These are phyloP conservation scores for Cercospora sesami DNA, from an alignment of 2,329 filamentous ascomycete species.

Conservation along the genomic window DNA sequence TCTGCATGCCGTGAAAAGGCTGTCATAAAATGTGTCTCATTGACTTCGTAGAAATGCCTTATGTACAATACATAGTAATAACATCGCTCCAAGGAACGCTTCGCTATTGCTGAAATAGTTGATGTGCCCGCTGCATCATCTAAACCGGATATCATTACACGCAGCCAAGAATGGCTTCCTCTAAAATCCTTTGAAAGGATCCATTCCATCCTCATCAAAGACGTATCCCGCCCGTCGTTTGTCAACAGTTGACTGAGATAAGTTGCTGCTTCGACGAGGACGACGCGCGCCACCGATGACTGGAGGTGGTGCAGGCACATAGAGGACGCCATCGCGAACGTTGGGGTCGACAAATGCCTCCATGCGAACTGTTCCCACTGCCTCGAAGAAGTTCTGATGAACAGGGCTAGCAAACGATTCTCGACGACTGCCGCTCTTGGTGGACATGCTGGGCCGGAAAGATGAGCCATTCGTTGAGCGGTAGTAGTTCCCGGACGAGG, in stretches of 20 bases:
- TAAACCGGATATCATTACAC: constrained; percentile 7
- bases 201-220: constrained; percentile 39
- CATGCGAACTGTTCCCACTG: constrained; percentile 90
- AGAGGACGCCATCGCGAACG: constrained; percentile 36
- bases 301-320: constrained; percentile 35
- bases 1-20: constrained; percentile 1
- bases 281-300: constrained; percentile 24
- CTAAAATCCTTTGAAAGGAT: constrained; percentile 42
- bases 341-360: constrained; percentile 80
- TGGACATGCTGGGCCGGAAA: constrained; percentile 29
- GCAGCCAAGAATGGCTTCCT: neutral
- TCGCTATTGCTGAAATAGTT: neutral
- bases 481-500: constrained; percentile 24
- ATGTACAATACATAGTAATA: constrained; percentile 13
- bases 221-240: constrained; percentile 37
- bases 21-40: neutral
- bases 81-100: neutral
- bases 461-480: constrained; percentile 28
- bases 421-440: constrained; percentile 31
- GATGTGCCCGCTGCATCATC: constrained; percentile 7
- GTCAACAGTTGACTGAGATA: constrained; percentile 36
- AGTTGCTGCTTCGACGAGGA: constrained; percentile 32
- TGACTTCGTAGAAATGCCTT: constrained; percentile 13
- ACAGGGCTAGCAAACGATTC: constrained; percentile 33
- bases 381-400: constrained; percentile 70